These are phyloP conservation scores for Annulohypoxylon truncatum DNA, from an alignment of 2,329 filamentous ascomycete species.

Conservation along the genomic window DNA sequence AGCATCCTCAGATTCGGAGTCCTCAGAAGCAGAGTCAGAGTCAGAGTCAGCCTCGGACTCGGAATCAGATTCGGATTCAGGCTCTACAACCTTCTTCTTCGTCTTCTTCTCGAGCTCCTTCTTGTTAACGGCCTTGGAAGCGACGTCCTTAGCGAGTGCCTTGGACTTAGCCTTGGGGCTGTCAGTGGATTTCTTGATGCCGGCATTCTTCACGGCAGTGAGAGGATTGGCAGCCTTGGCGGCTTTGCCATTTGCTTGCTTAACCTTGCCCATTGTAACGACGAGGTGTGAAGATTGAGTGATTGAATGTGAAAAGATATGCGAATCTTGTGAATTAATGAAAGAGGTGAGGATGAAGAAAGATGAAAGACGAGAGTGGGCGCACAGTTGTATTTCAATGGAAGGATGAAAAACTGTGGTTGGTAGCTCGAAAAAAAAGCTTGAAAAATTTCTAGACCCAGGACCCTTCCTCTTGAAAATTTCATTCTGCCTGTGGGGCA, in stretches of 20 bases:
- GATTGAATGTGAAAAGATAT: background rate
- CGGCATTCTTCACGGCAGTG: constrained; percentile 71
- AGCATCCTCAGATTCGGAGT: constrained; percentile 36
- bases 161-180: constrained; percentile 75
- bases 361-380: background rate
- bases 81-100: constrained; percentile 52
- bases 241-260: constrained; percentile 68
- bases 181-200: constrained; percentile 74
- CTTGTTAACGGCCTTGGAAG: constrained; percentile 58
- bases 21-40: constrained; percentile 39
- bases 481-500: constrained; percentile 46
- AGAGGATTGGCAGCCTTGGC: constrained; percentile 63
- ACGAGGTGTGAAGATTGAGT: constrained; percentile 34
- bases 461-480: constrained; percentile 39
- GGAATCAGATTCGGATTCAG: constrained; percentile 48
- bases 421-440: constrained; percentile 30
- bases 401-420: constrained; percentile 28
- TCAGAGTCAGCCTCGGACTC: constrained; percentile 44
- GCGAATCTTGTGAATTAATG: background rate
- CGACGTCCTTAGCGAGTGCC: constrained; percentile 70
- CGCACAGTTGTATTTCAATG: constrained; percentile 31
- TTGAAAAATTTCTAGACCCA: constrained; percentile 30
- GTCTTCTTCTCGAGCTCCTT: constrained; percentile 52
- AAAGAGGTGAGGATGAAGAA: background rate
- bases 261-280: constrained; percentile 72